These are phyloP conservation scores for Talaromyces stipitatus DNA, from an alignment of 495 filamentous ascomycete genomes.

Conservation along the genomic window DNA sequence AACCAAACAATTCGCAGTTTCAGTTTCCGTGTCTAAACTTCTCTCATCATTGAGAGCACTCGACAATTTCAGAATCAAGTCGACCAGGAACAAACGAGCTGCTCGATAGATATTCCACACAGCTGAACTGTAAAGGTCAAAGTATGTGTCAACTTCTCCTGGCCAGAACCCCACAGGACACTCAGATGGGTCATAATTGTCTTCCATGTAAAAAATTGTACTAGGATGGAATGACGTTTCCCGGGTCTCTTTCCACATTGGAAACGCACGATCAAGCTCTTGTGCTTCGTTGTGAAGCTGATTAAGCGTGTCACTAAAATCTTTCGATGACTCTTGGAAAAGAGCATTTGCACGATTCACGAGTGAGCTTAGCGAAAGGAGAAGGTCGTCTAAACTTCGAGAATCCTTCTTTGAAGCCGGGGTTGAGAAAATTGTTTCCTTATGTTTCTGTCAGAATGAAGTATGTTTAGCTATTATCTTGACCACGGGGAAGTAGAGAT, in stretches of 20 bases:
- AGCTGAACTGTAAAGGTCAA: constrained; percentile 19
- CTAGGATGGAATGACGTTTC: constrained; percentile 11
- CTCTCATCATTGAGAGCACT: constrained; percentile 4
- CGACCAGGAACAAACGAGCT: constrained; percentile 15
- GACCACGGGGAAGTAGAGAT: background rate
- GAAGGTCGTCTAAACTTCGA: constrained; percentile 10
- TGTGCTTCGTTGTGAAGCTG: constrained; percentile 11
- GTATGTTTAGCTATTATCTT: background rate
- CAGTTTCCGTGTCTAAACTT: background rate
- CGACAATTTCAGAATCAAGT: constrained; percentile 11
- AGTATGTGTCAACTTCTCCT: constrained; percentile 14
- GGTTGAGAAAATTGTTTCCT: background rate
- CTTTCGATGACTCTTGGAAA: background rate
- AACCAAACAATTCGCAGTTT: constrained; percentile 6
- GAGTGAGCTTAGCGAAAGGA: constrained; percentile 11
- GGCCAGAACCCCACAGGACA: constrained; percentile 13
- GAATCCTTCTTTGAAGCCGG: background rate
- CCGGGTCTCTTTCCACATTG: constrained; percentile 12
- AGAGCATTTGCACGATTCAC: constrained; percentile 10
- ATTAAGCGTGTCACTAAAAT: background rate
- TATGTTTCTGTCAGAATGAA: constrained; percentile 8
- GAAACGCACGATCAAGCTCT: constrained; percentile 7
- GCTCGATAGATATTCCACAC: constrained; percentile 25
- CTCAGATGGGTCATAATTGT: background rate
- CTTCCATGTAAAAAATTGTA: constrained; percentile 7